Conservation (phyloP, 257 asterid genomes). For the Datura wrightii region DNA sequence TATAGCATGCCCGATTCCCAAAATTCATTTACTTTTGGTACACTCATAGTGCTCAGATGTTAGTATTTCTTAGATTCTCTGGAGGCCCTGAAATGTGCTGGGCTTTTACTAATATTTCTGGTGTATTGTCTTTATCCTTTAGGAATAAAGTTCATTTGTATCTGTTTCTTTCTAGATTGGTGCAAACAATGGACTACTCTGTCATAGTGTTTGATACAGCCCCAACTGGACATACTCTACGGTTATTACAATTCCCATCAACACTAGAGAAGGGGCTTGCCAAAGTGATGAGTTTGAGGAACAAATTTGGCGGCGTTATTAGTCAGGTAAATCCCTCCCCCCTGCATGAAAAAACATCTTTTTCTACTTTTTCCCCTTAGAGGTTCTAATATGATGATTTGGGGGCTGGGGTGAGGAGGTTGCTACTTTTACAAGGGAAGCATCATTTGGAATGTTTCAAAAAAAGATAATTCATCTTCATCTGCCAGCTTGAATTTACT, state of each 20-base stretch:
- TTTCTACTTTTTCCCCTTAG: neutral
- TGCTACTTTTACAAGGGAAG: neutral
- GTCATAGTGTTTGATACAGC: constrained; percentile 96
- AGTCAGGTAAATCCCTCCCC: constrained; percentile 60
- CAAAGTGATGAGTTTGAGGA: constrained; percentile 89
- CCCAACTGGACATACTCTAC: constrained; percentile 98
- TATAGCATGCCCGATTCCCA: neutral
- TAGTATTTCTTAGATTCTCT: neutral
- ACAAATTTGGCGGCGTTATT: constrained; percentile 83
- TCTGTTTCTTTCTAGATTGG: constrained; percentile 62
- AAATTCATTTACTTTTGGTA: neutral
- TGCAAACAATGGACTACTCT: constrained; percentile 96
- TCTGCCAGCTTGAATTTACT: neutral
- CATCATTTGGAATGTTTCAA: constrained; percentile 3
- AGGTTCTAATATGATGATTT: neutral
- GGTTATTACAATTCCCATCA: constrained; percentile 96
- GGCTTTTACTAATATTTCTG: neutral
- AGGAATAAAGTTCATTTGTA: neutral
- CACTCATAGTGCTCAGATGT: neutral
- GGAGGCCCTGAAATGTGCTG: neutral
- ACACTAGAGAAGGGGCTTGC: constrained; percentile 91
- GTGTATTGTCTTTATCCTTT: constrained; percentile 18
- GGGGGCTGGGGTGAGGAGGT: neutral
- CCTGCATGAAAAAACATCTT: neutral
- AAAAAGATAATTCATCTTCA: neutral